These are phyloP conservation scores for Blastobotrys attinorum DNA, from an alignment of 805 yeast genomes.

Conservation along the genomic window DNA sequence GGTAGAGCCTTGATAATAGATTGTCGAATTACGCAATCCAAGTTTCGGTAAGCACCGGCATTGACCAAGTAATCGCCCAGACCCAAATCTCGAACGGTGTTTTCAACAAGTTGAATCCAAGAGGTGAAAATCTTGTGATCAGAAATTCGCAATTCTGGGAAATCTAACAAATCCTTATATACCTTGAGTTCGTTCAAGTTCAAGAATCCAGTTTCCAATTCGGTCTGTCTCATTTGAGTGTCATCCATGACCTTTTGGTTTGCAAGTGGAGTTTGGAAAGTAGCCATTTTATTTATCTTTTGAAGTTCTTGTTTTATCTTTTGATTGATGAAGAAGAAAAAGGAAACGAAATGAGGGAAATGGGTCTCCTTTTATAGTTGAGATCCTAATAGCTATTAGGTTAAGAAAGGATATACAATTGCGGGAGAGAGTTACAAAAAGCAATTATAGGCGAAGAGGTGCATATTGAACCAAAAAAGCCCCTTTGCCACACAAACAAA, in stretches of 20 bases:
- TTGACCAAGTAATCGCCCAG: background rate
- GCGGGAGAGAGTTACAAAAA: too few relatives aligned
- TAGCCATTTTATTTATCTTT: background rate
- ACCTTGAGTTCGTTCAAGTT: background rate
- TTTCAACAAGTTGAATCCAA: background rate
- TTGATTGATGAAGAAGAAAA: background rate
- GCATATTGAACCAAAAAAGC: too few relatives aligned
- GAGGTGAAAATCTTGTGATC: background rate
- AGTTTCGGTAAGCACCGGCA: background rate
- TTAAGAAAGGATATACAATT: too few relatives aligned
- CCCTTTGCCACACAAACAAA: too few relatives aligned
- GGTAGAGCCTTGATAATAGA: background rate
- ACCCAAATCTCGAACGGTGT: background rate
- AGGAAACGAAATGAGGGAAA: background rate
- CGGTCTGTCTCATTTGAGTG: background rate
- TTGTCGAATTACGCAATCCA: constrained; percentile 2
- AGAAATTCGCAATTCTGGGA: background rate
- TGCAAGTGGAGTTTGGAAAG: background rate
- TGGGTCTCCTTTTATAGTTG: background rate
- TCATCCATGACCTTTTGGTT: background rate
- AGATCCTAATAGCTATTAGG: too few relatives aligned
- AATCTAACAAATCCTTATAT: background rate
- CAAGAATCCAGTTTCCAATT: background rate
- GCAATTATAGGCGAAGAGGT: too few relatives aligned
- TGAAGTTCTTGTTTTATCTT: background rate